phyloP scores from a whole-genome alignment of 495 filamentous ascomycete genomes.

The Chaetomium tenue region DNA sequence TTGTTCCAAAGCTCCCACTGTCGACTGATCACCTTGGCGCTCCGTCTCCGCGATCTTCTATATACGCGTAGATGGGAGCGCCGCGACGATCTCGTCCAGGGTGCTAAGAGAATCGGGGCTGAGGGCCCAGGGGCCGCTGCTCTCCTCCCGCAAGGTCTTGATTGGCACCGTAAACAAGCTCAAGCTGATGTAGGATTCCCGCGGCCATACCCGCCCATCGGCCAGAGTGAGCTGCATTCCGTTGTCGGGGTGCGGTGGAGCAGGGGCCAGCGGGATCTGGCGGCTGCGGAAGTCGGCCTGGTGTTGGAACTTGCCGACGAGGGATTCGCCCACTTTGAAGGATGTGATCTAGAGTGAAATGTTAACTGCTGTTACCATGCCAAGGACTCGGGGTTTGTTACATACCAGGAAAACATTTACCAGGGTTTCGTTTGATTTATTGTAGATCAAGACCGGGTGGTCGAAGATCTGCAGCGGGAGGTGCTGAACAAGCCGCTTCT shows the following conservation, averaged over 20 bases:
- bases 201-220: neutral
- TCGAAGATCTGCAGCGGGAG: neutral
- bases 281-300: neutral
- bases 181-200: neutral
- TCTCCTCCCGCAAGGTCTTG: neutral
- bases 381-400: neutral
- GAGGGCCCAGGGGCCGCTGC: neutral
- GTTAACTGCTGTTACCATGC: neutral
- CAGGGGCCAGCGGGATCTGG: slow-evolving; percentile 1
- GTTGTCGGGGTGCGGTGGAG: slow-evolving; percentile 6
- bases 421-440: neutral
- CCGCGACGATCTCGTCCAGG: neutral
- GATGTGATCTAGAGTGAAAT: slow-evolving; percentile 1
- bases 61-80: neutral
- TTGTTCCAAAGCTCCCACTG: neutral
- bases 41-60: neutral
- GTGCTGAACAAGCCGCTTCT: neutral
- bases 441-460: slow-evolving; percentile 3
- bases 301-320: neutral
- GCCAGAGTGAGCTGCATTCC: neutral
- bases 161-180: neutral
- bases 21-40: neutral
- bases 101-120: neutral
- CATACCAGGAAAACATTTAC: slow-evolving; percentile 1
- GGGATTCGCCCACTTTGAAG: slow-evolving; percentile 1